phyloP scores from a whole-genome alignment of 805 yeast genomes.

The Ogataea philodendri region DNA sequence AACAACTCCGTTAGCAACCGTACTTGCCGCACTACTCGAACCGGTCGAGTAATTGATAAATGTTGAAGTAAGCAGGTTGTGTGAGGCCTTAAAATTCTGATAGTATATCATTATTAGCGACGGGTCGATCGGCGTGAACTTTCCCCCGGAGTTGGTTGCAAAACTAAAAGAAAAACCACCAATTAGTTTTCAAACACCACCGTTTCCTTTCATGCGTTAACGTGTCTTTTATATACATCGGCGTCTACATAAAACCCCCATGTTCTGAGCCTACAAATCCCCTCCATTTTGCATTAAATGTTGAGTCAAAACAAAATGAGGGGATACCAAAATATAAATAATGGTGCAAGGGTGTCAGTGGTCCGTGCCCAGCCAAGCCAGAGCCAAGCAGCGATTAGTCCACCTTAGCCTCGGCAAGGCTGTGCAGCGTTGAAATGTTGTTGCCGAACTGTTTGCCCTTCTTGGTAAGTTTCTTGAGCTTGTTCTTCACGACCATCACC shows the following conservation, averaged over 20 bases:
- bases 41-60: slow-evolving; percentile 22
- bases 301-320: slow-evolving; percentile 23
- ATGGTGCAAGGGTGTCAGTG: slow-evolving; percentile 10
- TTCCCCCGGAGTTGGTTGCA: slow-evolving; percentile 1
- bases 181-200: too few species aligned
- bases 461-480: slow-evolving; percentile 64
- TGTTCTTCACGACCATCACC: slow-evolving; percentile 76
- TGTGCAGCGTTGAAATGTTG: slow-evolving; percentile 50
- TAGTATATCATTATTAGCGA: slow-evolving; percentile 18
- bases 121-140: slow-evolving; percentile 14
- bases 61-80: slow-evolving; percentile 19
- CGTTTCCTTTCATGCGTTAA: too few species aligned
- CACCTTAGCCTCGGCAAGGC: slow-evolving; percentile 40
- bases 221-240: slow-evolving; percentile 6
- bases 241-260: not conserved
- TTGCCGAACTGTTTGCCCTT: slow-evolving; percentile 53
- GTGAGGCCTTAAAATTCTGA: slow-evolving; percentile 23
- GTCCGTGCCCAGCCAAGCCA: too few species aligned
- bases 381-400: slow-evolving; percentile 26
- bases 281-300: slow-evolving; percentile 16
- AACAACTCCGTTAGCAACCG: slow-evolving; percentile 13
- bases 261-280: slow-evolving; percentile 6
- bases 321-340: slow-evolving; percentile 11
- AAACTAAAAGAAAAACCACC: slow-evolving; percentile 1
- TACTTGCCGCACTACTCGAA: slow-evolving; percentile 9